Evolutionary conservation across 129 eudicot species (phyloP), one percentile per base, ranked within the genome.

Genomic region (Kitagawia praeruptora): DNA sequence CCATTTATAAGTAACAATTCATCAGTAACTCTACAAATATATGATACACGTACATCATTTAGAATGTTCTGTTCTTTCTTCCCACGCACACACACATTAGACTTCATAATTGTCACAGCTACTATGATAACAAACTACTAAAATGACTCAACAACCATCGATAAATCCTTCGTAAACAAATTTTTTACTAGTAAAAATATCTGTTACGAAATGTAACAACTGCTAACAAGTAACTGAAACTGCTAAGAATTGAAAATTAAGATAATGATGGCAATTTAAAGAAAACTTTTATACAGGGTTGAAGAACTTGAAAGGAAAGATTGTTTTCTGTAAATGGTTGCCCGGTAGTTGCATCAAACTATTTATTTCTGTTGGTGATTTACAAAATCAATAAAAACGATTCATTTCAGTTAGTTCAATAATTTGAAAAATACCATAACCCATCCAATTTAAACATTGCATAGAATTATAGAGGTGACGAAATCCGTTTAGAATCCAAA

Each of bases 261-360:
- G 48, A 45, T 12, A 14, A 47, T 56, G 11, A 56, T 21, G 64
- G 23, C 28, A 53, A 19, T 53, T 15, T 4, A 16, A 49, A 49
- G 56, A 49, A 49, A 49, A 16, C 21, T 49, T 46, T 47, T 44
- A 47, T 27, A 31, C 34, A 25, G 74, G 45, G 45, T 16, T 38
- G 75, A 39, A 85, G 75, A 74, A 77, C 89, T 86, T 83, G 81
- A 47, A 86, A 83, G 87, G 81, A 75, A 86, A 86, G 87, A 81
- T 67, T 86, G 85, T 80, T 70, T 48, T 21, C 12, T 3, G 4
- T 0, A 21, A 54, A 54, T 18, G 61, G 61, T 53, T 9, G 8
- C 61, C 6, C 2, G 9, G 61, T 53, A 53, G 63, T 54, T 54
- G 63, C 63, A 56, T 23, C 13, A 58, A 14, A 58, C 4, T 58